Evolutionary conservation across 805 yeast genomes (phyloP), one percentile per base, ranked within the genome.

Genomic region (Starmera caribaea): DNA sequence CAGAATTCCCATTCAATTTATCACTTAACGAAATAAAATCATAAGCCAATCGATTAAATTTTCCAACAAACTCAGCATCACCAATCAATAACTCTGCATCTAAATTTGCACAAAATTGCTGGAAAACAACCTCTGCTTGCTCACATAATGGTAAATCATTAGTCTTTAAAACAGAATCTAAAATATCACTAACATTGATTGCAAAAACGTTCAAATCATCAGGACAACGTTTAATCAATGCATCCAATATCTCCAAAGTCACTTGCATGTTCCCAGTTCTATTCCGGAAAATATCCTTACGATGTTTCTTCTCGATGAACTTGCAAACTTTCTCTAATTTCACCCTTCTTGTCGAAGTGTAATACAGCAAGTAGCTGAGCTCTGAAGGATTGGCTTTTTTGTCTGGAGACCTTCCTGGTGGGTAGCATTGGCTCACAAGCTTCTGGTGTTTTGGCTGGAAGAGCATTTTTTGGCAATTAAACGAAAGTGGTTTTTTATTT

Each of bases 321-420:
- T 65, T 63, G 17, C 87, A 82, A 16, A 90, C 96, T 53, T 90
- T 90, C 49, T 85, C 92, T 45, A 92, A 68, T 58, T 92, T 90
- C 28, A 87, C 81, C 40, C 96, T 70, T 50, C 97, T 70, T 4
- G 96, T 81, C 32, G 94, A 79, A 16, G 95, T 96, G 58, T 90
- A 90, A 66, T 83, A 90, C 28, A 90, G 63, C 48, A 90, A 68
- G 55, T 88, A 87, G 43, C 94, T 81, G 36, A 94, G 70, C 58
- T 92, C 97, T 16, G 95, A 86, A 2, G 95, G 78, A 58, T 90
- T 89, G 13, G 98, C 95, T 51, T 82, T 81, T 63, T 89, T 89
- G 54, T 89, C 97, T 6, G 73, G 72, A 8, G 79, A 81, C 44
- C 87, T 72, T 2, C 97, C 96, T 2, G 92, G 74, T 6, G 96